A percentile compares a stretch with the other conserved stretches of the same genome.
Evolutionary conservation across 2,329 filamentous ascomycete genomes (phyloP).

Genomic region (Microdochium nivale): DNA sequence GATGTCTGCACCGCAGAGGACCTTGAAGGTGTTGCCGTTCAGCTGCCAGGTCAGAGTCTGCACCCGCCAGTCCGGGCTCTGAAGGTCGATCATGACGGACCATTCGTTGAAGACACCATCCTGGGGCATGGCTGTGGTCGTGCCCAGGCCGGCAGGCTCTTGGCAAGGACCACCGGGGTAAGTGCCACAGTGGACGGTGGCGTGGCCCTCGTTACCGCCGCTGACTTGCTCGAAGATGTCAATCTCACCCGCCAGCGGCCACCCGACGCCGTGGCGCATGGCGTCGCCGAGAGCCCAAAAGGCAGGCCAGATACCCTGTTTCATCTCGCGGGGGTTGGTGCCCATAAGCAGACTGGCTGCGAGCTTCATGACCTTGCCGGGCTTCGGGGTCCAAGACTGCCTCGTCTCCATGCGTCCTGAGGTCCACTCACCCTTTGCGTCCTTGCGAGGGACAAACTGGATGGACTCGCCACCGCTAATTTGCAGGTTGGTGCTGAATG

Average conservation of each 20-base stretch:
- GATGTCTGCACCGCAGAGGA: slow-evolving; percentile 34
- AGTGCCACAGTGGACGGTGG: slow-evolving; percentile 42
- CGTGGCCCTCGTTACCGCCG: slow-evolving; percentile 34
- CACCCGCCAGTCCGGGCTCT: slow-evolving; percentile 30
- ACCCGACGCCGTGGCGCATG: slow-evolving; percentile 35
- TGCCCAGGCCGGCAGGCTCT: slow-evolving; percentile 34
- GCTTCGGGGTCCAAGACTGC: slow-evolving; percentile 33
- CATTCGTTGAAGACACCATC: slow-evolving; percentile 37
- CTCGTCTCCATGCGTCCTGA: slow-evolving; percentile 45
- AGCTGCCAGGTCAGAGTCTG: slow-evolving; percentile 44
- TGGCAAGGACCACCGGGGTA: slow-evolving; percentile 38
- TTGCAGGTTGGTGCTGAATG: slow-evolving; percentile 36
- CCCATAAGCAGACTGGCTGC: slow-evolving; percentile 40
- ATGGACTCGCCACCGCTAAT: slow-evolving; percentile 39
- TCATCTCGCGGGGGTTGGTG: slow-evolving; percentile 22
- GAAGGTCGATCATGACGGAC: slow-evolving; percentile 40
- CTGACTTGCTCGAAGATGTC: slow-evolving; percentile 50
- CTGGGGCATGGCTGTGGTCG: slow-evolving; percentile 25
- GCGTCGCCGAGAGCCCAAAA: slow-evolving; percentile 48
- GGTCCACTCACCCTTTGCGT: slow-evolving; percentile 35
- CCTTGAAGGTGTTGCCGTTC: slow-evolving; percentile 34
- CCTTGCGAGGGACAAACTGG: slow-evolving; percentile 39
- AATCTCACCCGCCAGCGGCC: slow-evolving; percentile 47
- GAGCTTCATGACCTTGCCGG: slow-evolving; percentile 35
- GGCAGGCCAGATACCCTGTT: slow-evolving; percentile 50